Conservation (phyloP, 2,329 filamentous ascomycete genomes). For the Alternaria rosae region DNA sequence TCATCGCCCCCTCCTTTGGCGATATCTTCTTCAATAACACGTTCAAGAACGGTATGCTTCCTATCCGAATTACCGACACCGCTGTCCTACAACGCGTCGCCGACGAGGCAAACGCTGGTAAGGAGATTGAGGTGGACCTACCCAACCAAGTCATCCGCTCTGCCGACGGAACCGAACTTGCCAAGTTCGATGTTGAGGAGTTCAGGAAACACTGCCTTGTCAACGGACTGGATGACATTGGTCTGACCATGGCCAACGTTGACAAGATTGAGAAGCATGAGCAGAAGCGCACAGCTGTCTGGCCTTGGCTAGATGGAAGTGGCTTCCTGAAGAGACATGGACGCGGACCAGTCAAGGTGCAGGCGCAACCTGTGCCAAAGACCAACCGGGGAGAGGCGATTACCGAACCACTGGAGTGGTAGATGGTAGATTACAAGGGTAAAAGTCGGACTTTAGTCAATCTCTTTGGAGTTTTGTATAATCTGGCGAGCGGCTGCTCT, state of each 20-base stretch:
- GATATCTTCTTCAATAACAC: constrained; percentile 99
- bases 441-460: not conserved
- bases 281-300: constrained; percentile 75
- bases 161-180: constrained; percentile 74
- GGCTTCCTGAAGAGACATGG: constrained; percentile 73
- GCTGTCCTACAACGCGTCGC: constrained; percentile 73
- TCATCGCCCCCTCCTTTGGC: constrained; percentile 87
- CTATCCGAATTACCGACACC: constrained; percentile 75
- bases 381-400: constrained; percentile 88
- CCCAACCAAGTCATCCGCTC: constrained; percentile 83
- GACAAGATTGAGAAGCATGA: constrained; percentile 89
- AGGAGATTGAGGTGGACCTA: constrained; percentile 89
- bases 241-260: constrained; percentile 89
- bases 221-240: constrained; percentile 95
- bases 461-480: not conserved
- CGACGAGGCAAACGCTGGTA: constrained; percentile 77
- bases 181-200: constrained; percentile 84
- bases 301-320: constrained; percentile 89
- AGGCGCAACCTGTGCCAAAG: constrained; percentile 77
- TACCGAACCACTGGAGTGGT: constrained; percentile 91
- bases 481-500: constrained; percentile 6
- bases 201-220: constrained; percentile 94
- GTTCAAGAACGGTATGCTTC: constrained; percentile 99
- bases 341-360: constrained; percentile 66
- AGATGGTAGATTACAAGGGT: constrained; percentile 23